Conservation (phyloP, 345 rosid species). For the Nasturtium officinale region DNA sequence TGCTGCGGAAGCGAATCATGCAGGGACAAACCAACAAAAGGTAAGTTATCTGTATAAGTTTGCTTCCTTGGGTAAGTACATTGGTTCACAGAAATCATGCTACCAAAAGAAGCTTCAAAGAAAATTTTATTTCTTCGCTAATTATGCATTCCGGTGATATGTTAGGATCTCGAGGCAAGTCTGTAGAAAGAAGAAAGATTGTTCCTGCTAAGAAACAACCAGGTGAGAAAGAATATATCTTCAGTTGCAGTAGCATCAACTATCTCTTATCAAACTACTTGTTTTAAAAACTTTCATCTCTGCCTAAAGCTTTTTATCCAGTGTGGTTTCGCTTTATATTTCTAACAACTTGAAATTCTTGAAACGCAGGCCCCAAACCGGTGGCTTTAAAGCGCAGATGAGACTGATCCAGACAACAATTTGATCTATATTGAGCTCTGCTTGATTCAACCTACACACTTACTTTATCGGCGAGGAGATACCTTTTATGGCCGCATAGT, state of each 20-base stretch:
- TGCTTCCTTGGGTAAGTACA: conserved; percentile 23
- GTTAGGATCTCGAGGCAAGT: conserved; percentile 38
- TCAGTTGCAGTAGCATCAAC: background rate
- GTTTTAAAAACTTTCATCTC: background rate
- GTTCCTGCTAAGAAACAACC: conserved; percentile 36
- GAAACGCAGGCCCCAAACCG: conserved; percentile 34
- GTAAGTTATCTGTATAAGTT: conserved; percentile 37
- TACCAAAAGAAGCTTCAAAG: background rate
- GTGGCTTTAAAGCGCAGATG: conserved; percentile 25
- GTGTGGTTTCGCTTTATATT: background rate
- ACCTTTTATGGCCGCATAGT: background rate
- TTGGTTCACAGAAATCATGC: conserved; percentile 1
- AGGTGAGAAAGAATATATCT: conserved; percentile 33
- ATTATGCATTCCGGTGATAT: conserved; percentile 1
- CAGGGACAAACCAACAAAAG: conserved; percentile 50
- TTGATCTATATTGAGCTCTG: conserved; percentile 11
- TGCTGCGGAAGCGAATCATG: conserved; percentile 69
- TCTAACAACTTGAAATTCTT: background rate
- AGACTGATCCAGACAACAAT: conserved; percentile 16
- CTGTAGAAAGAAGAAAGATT: conserved; percentile 38
- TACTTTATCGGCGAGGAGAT: background rate
- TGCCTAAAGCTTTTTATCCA: background rate
- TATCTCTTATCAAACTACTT: background rate
- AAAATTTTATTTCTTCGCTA: conserved; percentile 9
- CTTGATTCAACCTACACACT: conserved; percentile 14